phyloP scores from a whole-genome alignment of 2,329 filamentous ascomycete species.

The Neobulgaria alba region DNA sequence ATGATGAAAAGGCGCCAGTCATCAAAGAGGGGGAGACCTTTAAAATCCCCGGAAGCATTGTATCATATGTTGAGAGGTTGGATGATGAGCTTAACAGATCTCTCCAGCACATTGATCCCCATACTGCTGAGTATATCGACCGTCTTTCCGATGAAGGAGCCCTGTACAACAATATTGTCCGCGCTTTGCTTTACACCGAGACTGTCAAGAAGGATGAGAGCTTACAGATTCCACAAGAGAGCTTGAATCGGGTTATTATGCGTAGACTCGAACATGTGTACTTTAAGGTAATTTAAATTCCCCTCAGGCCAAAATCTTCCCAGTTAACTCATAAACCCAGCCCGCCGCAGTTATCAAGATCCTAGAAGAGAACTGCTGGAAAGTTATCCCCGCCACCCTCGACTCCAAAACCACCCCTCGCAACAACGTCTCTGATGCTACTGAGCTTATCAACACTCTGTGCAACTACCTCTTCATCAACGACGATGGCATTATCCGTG shows the following conservation, averaged over 20 bases:
- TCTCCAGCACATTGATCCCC: constrained; percentile 94
- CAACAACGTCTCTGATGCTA: constrained; percentile 56
- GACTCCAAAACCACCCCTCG: constrained; percentile 79
- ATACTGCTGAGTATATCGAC: constrained; percentile 98
- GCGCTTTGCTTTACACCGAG: constrained; percentile 83
- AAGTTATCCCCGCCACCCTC: constrained; percentile 58
- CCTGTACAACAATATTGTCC: constrained; percentile 88
- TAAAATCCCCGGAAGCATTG: constrained; percentile 86
- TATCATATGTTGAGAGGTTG: constrained; percentile 88
- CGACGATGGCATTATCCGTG: constrained; percentile 92
- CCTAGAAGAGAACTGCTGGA: constrained; percentile 91
- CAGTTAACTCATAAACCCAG: constrained; percentile 34
- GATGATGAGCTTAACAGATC: constrained; percentile 96
- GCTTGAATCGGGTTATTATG: constrained; percentile 87
- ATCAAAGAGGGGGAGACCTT: constrained; percentile 68
- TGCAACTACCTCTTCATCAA: constrained; percentile 93
- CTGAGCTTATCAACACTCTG: constrained; percentile 71
- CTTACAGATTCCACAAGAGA: constrained; percentile 73
- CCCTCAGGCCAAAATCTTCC: too few relatives aligned
- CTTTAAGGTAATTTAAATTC: constrained; percentile 64
- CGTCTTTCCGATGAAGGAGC: constrained; percentile 82
- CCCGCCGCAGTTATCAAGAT: constrained; percentile 88
- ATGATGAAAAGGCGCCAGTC: constrained; percentile 86
- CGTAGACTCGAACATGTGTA: constrained; percentile 94
- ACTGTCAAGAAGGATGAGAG: constrained; percentile 60